These are phyloP conservation scores for Myriangium duriaei DNA, from an alignment of 2,329 filamentous ascomycete species.

Conservation along the genomic window DNA sequence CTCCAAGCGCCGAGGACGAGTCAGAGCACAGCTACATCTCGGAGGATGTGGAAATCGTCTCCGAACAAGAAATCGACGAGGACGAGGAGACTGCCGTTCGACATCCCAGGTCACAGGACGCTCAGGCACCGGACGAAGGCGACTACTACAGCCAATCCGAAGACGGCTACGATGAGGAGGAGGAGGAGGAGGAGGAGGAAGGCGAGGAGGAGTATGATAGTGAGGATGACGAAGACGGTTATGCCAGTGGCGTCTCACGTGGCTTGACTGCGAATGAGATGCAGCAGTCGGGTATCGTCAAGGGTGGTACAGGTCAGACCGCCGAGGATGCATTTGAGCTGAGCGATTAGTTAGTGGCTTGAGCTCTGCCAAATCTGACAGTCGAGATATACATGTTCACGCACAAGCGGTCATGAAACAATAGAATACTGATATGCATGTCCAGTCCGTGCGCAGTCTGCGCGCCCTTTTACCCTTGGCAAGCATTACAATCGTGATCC, in stretches of 20 bases:
- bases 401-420: not conserved
- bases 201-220: conserved; percentile 1
- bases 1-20: conserved; percentile 1
- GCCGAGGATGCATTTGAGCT: conserved; percentile 14
- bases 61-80: not conserved
- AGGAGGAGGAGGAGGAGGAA: conserved; percentile 3
- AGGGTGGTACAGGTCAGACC: conserved; percentile 13
- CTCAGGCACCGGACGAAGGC: not conserved
- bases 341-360: conserved; percentile 10
- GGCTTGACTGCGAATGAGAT: conserved; percentile 7
- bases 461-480: no score
- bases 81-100: not conserved
- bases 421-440: not conserved
- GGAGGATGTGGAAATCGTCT: not conserved
- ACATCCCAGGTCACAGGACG: no score
- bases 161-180: conserved; percentile 2
- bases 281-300: conserved; percentile 10
- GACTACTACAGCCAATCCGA: conserved; percentile 2
- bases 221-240: not conserved
- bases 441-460: no score
- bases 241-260: conserved; percentile 1
- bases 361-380: no score
- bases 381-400: no score
- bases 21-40: conserved; percentile 1
- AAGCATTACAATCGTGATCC: no score